Evolutionary conservation across 352 stramenopile species (phyloP), one percentile per base, ranked within the genome.

Genomic region (Pythium apleroticum): DNA sequence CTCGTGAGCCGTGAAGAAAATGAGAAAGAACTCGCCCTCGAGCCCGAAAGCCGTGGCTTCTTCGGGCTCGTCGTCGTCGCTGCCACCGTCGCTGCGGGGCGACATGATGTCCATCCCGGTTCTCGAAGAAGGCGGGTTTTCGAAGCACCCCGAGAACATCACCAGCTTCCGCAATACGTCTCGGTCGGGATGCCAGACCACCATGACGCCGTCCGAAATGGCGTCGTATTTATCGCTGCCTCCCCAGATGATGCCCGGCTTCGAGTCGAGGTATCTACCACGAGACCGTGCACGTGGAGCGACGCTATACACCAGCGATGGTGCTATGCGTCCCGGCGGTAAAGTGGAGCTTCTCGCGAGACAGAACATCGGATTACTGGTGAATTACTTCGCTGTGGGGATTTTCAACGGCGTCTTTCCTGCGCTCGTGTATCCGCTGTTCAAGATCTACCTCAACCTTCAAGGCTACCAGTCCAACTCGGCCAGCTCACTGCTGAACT

Each of bases 361-460:
- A 1, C 27, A 73, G 56, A 82, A 75, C 24, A 52, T 75, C 17
- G 81, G 76, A 0, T 59, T 93, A 9, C 66, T 92, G 33, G 56
- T 87, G 57, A 87, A 91, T 46, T 91, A 91, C 57, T 85, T 85
- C 27, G 74, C 78, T 9, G 83, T 88, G 28, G 85, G 83, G 9
- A 69, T 90, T 27, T 81, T 92, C 67, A 86, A 91, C 57, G 80
- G 83, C 28, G 71, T 81, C 17, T 74, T 90, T 28, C 80, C 83
- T 4, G 80, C 83, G 14, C 65, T 94, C 7, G 78, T 89, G 2
- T 90, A 90, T 53, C 85, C 85, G 35, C 66, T 94, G 27, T 88
- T 91, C 69, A 90, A 90, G 60, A 76, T 86, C 60, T 85, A 86
- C 28, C 68, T 91, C 3, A 73, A 77, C 7, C 61, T 91, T 22